Base-by-base conservation (phyloP, 768 basidiomycete genomes). In the Candolleomyces eurysporus region DNA sequence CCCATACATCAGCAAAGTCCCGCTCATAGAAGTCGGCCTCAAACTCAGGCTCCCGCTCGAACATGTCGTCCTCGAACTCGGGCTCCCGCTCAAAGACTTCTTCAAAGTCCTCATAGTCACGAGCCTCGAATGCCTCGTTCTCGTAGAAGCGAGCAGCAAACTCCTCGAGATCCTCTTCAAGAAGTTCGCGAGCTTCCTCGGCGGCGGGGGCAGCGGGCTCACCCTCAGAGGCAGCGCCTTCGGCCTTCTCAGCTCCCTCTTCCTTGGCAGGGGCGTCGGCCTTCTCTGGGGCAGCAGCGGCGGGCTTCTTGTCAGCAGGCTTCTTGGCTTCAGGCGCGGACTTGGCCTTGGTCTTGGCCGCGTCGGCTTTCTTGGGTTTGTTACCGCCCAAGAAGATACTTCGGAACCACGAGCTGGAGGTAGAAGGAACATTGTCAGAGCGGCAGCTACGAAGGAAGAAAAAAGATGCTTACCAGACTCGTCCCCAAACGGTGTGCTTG, bases 111-210 rank as follows among this genome's bases (percentile, higher is more conserved):
- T 26, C 26, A 45, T 13, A n/a, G 14, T 45, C 43, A 45, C 43
- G 43, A n/a, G 43, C 43, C 43, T 45, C 43, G 14, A 45, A 13
- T n/a, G 13, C 43, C 43, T 45, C 43, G 14, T 45, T n/a, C 26
- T 26, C 26, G 26, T 26, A 26, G 26, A 26, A 26, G 43, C 43
- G 43, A 4, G 43, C 43, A 13, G 13, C 43, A 4, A 45, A 45
- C 43, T 45, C 43, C 48, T 49, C 48, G 48, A 49, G 17, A 16
- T 49, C 48, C 48, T 49, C 59, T 43, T 60, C 49, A 39, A 36
- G 46, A 30, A 58, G 21, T 13, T 59, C 58, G 40, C 58, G 58
- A 48, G 59, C 43, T 40, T 50, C 43, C 21, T 11, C 48, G 40
- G 6, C 58, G 6, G 26, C 58, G 48, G 22, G 19, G 57, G 57